Evolutionary conservation across 495 filamentous ascomycete genomes (phyloP).

Genomic region (Haplographium delicatum): DNA sequence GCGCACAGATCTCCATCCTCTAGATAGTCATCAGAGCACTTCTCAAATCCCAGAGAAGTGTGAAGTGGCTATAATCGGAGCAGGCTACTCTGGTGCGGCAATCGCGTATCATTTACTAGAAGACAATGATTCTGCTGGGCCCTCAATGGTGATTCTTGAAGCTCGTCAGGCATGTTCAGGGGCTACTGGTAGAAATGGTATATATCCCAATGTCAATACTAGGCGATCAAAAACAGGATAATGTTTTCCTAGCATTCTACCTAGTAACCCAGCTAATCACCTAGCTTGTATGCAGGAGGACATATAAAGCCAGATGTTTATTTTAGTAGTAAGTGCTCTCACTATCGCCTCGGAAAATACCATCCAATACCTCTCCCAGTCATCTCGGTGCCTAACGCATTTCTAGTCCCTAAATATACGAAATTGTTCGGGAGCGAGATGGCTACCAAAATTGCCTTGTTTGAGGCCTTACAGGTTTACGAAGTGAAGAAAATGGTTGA

Average conservation of each 20-base stretch:
- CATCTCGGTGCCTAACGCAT: no score
- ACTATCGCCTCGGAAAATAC: no score
- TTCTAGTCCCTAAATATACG: conserved; percentile 42
- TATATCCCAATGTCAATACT: no score
- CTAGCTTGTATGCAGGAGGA: no score
- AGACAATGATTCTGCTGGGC: not conserved
- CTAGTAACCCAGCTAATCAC: no score
- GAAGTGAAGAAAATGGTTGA: conserved; percentile 47
- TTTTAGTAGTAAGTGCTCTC: no score
- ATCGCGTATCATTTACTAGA: conserved; percentile 51
- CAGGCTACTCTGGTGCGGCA: conserved; percentile 60
- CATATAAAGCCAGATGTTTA: no score
- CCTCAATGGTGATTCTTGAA: conserved; percentile 46
- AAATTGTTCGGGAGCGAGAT: conserved; percentile 31
- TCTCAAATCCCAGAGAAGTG: conserved; percentile 40
- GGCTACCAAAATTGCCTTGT: conserved; percentile 46
- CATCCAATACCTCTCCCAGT: no score
- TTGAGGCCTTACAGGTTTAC: conserved; percentile 50
- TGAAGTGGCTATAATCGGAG: conserved; percentile 63
- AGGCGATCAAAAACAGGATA: no score
- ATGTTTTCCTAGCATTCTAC: no score
- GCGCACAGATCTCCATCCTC: conserved; percentile 54
- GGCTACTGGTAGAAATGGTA: conserved; percentile 52
- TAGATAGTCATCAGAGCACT: conserved; percentile 53
- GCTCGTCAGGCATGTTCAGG: conserved; percentile 48